Percentiles rank a stretch among this genome's conserved stretches.
Conservation (phyloP, 1,284 basidiomycete species). For the Rhizoctonia solani region DNA sequence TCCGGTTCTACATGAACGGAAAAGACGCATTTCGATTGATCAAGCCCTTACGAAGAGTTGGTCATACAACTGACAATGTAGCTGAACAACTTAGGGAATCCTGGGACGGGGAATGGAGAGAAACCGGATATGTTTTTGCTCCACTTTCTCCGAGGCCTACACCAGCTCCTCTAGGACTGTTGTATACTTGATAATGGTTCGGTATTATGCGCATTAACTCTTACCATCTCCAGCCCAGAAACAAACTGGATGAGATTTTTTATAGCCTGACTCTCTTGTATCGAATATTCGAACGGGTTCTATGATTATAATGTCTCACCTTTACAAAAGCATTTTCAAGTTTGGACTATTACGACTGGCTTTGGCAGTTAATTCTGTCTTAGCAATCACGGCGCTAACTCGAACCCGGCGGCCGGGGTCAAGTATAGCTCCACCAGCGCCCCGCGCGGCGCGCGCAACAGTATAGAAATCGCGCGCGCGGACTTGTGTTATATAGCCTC, state of each 20-base stretch:
- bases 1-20: conserved; percentile 94
- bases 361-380: too few species aligned
- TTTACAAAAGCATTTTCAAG: too few species aligned
- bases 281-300: too few species aligned
- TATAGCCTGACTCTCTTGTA: too few species aligned
- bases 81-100: not conserved
- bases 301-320: too few species aligned
- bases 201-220: not conserved
- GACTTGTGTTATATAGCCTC: too few species aligned
- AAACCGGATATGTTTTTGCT: conserved; percentile 6
- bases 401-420: not conserved
- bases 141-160: conserved; percentile 5
- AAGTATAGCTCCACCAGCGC: not conserved
- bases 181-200: not conserved
- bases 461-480: too few species aligned
- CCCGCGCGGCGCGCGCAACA: not conserved
- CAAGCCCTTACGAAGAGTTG: not conserved
- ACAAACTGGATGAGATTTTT: too few species aligned
- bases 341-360: too few species aligned
- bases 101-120: conserved; percentile 30
- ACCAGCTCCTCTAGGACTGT: conserved; percentile 2
- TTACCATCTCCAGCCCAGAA: too few species aligned
- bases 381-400: not conserved
- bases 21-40: conserved; percentile 83
- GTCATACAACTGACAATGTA: not conserved